A percentile compares a stretch with the other conserved stretches of the same genome.
phyloP scores from a whole-genome alignment of 2,329 filamentous ascomycete species.

The Blastomyces silverae region DNA sequence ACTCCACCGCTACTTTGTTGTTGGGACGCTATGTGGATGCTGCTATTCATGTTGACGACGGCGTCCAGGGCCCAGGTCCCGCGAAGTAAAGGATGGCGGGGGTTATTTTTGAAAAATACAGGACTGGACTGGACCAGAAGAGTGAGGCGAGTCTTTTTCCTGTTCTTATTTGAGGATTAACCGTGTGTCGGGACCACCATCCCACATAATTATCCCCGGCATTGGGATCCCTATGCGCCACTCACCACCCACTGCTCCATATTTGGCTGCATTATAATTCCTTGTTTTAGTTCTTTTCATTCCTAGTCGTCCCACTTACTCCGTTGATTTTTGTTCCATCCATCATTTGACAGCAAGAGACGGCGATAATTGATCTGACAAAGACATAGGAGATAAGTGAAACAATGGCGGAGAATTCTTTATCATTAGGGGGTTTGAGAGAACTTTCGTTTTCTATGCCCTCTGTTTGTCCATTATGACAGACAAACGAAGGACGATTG shows the following conservation, averaged over 20 bases:
- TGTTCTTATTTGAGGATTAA: constrained; percentile 8
- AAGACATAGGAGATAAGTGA: neutral
- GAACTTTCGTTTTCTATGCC: neutral
- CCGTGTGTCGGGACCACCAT: neutral
- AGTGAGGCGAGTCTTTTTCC: constrained; percentile 9
- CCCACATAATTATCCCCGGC: neutral
- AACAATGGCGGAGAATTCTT: neutral
- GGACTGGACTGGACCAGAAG: neutral
- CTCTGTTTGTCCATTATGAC: neutral
- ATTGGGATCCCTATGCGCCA: neutral
- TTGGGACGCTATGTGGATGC: neutral
- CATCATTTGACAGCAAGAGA: neutral
- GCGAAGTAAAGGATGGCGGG: constrained; percentile 1
- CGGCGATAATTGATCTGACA: neutral
- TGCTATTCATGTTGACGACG: neutral
- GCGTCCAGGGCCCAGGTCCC: neutral
- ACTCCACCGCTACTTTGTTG: constrained; percentile 4
- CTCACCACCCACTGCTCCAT: neutral
- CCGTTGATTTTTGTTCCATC: neutral
- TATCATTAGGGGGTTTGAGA: neutral
- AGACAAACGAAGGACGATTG: neutral
- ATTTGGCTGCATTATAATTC: neutral
- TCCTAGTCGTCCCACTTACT: neutral
- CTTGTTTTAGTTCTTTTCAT: neutral
- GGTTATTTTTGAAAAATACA: constrained; percentile 6